Evolutionary conservation across 2,329 filamentous ascomycete species (phyloP), one percentile per base, ranked within the genome.

Genomic region (Orbilia javanica): DNA sequence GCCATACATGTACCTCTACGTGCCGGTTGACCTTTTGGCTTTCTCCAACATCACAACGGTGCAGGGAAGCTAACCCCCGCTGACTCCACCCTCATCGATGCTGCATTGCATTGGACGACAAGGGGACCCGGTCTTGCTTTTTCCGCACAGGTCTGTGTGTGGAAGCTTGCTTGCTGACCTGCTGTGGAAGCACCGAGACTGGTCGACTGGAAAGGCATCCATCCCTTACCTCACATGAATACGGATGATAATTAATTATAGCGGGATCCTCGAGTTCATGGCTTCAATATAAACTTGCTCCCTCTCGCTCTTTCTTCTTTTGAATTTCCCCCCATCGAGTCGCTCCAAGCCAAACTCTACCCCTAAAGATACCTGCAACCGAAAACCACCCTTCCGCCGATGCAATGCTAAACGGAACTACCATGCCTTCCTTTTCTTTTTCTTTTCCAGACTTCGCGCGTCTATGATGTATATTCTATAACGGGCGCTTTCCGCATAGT

Each of bases 201-300:
- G 39, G 36, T n/a, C 27, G 60, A 48, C 25, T 20, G 31, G 44
- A 36, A 50, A 55, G 50, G 36, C 50, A 46, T 48, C 57, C 44
- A 27, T 60, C 63, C 70, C 70, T 68, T 74, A 68, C 70, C 63
- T 74, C 63, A 68, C 39, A 74, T 42, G 48, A 55, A 73, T 73
- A 73, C 36, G 69, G 60, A 72, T 60, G 50, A 65, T 72, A 48
- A 63, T 72, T 10, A 36, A 10, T 66, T 20, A n/a, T n/a, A n/a
- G n/a, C 36, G 25, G 50, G 10, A 50, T 50, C 60, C 50, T 73
- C 50, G 36, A 66, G 25, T 66, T 66, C 60, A 39, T n/a, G 42
- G 60, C 48, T 50, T 52, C 36, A 44, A 73, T 73, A 65, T 73
- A 73, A 73, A 65, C 69, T 42, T 31, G 36, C 10, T 13, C 29